phyloP scores from a whole-genome alignment of 139 green algal species.

The Closterium sp. region DNA sequence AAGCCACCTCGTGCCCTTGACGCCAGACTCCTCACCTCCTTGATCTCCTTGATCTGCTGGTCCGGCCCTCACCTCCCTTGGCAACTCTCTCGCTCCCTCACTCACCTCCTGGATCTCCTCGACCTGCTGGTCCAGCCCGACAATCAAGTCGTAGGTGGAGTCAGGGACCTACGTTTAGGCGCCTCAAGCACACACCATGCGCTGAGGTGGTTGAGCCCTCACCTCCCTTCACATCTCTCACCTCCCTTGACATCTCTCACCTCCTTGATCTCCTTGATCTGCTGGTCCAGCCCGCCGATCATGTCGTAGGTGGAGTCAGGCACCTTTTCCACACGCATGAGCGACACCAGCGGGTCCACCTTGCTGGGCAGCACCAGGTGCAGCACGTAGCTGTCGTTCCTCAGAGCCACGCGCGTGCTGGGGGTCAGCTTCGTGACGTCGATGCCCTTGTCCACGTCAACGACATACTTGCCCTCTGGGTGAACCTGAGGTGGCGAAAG shows the following conservation, averaged over 20 bases:
- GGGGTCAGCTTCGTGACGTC: constrained; percentile 69
- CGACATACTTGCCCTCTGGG: constrained; percentile 97
- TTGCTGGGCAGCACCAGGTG: constrained; percentile 87
- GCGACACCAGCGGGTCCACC: constrained; percentile 75
- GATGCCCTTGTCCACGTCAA: constrained; percentile 91
- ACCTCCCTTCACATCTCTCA: constrained; percentile 56
- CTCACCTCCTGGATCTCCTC: constrained; percentile 98
- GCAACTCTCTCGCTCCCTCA: constrained; percentile 63
- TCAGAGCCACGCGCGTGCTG: constrained; percentile 85
- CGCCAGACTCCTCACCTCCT: constrained; percentile 79
- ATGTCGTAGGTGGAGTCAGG: constrained; percentile 99
- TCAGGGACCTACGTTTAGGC: constrained; percentile 99
- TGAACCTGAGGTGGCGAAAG: constrained; percentile 67
- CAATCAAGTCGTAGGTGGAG: constrained; percentile 99
- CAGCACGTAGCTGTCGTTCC: constrained; percentile 96
- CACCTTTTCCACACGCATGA: constrained; percentile 99
- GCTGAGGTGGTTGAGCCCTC: not conserved
- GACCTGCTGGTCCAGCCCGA: constrained; percentile 95
- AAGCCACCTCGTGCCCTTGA: no score
- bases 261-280: constrained; percentile 99
- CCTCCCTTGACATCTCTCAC: constrained; percentile 44
- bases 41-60: constrained; percentile 85
- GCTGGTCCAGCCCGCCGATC: constrained; percentile 97
- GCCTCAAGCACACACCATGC: not conserved
- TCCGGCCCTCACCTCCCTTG: constrained; percentile 63